Evolutionary conservation across 148 eudicot genomes (phyloP).

Genomic region (Fagopyrum homotropicum): DNA sequence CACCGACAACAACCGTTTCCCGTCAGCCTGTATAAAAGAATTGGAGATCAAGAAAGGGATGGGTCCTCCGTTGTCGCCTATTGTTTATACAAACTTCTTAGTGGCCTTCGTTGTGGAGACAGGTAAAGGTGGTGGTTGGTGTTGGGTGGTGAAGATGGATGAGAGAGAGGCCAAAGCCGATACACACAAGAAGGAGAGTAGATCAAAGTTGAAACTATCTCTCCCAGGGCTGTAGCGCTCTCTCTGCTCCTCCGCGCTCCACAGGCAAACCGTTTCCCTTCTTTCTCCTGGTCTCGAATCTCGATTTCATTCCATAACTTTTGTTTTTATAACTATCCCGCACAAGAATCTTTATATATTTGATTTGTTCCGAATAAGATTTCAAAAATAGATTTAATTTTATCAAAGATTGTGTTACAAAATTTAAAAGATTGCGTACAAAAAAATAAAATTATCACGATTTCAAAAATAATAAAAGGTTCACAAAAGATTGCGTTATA

Average conservation of each 20-base stretch:
- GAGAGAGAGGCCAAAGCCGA: not conserved
- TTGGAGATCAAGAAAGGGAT: not conserved
- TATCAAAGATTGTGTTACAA: too few relatives aligned
- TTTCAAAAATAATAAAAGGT: too few relatives aligned
- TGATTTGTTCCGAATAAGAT: too few relatives aligned
- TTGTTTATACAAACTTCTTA: not conserved
- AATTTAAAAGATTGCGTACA: too few relatives aligned
- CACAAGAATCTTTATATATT: too few relatives aligned
- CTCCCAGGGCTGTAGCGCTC: not conserved
- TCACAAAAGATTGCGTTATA: too few relatives aligned
- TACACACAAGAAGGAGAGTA: too few relatives aligned
- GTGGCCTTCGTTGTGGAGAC: not conserved
- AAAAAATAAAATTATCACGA: too few relatives aligned
- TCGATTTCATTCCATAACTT: not conserved
- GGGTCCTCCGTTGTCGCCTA: not conserved
- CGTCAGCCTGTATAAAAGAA: not conserved
- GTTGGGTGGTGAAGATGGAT: slow-evolving; percentile 1
- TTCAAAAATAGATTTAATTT: too few relatives aligned
- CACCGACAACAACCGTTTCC: slow-evolving; percentile 12
- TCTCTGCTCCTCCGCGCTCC: not conserved
- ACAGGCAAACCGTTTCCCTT: not conserved
- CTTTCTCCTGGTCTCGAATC: not conserved
- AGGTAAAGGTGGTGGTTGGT: not conserved
- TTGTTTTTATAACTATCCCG: too few relatives aligned
- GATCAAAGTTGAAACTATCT: not conserved